A percentile compares a stretch with the other conserved stretches of the same genome.
Evolutionary conservation across 2,329 filamentous ascomycete species (phyloP).

Genomic region (Colletotrichum melonis): DNA sequence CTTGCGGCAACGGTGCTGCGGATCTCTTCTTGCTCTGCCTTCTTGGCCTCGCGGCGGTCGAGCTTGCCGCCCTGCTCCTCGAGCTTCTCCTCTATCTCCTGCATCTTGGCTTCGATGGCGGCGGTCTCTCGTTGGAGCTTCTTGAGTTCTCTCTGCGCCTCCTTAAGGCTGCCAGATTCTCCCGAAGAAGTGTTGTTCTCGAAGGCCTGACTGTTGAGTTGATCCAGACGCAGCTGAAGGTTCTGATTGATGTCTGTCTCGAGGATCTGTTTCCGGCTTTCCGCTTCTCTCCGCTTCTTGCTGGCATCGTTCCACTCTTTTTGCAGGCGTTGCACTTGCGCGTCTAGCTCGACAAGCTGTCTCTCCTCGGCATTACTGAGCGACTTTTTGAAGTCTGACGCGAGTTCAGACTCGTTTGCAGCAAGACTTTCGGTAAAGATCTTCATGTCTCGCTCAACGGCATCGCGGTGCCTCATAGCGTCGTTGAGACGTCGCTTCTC

Average conservation of each 20-base stretch:
- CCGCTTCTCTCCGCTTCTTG: conserved; percentile 78
- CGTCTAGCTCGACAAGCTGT: conserved; percentile 78
- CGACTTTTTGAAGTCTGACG: conserved; percentile 91
- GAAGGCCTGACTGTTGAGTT: conserved; percentile 81
- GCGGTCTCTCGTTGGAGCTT: conserved; percentile 77
- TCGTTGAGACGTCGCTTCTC: conserved; percentile 79
- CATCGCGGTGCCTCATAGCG: conserved; percentile 72
- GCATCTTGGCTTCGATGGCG: conserved; percentile 74
- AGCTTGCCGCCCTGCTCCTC: conserved; percentile 64
- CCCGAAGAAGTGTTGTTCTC: conserved; percentile 65
- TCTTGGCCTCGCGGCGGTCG: conserved; percentile 65
- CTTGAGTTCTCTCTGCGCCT: conserved; percentile 84
- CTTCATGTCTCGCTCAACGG: conserved; percentile 80
- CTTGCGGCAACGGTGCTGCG: conserved; percentile 80
- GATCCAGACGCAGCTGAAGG: conserved; percentile 85
- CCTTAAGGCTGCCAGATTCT: conserved; percentile 74
- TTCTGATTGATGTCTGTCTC: conserved; percentile 93
- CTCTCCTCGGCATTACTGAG: conserved; percentile 85
- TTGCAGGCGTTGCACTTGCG: conserved; percentile 77
- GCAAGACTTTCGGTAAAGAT: conserved; percentile 79
- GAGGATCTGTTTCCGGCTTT: conserved; percentile 83
- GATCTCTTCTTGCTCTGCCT: conserved; percentile 73
- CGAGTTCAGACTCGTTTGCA: conserved; percentile 83
- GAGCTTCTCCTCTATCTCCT: conserved; percentile 79
- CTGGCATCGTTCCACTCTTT: conserved; percentile 82